A percentile compares a stretch with the other conserved stretches of the same genome.
These are phyloP conservation scores for Arxiozyma slooffiae DNA, from an alignment of 1,139 yeast genomes.

Conservation along the genomic window DNA sequence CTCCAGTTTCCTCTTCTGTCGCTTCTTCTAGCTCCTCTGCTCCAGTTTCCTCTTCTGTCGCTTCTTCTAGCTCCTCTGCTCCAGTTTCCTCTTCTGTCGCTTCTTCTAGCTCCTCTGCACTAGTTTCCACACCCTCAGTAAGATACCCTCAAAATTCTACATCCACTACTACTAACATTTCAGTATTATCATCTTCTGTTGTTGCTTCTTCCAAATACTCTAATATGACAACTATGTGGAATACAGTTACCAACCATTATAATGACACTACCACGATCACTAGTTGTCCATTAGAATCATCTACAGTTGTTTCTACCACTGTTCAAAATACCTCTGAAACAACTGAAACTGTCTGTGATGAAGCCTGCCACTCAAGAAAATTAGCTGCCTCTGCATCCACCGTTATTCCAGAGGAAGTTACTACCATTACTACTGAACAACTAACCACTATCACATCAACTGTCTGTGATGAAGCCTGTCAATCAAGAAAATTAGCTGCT, in stretches of 20 bases:
- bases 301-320: not conserved
- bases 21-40: no score
- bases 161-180: conserved; percentile 16
- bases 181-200: not conserved
- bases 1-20: not conserved
- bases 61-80: conserved; percentile 16
- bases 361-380: conserved; percentile 3
- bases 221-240: conserved; percentile 5
- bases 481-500: conserved; percentile 4
- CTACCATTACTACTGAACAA: not conserved
- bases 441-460: conserved; percentile 32
- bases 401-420: not conserved
- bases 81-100: conserved; percentile 4
- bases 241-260: conserved; percentile 3
- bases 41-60: no score
- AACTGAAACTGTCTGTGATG: conserved; percentile 3
- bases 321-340: conserved; percentile 1
- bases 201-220: conserved; percentile 6
- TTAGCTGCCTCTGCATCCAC: conserved; percentile 1
- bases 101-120: conserved; percentile 1
- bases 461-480: conserved; percentile 3
- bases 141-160: conserved; percentile 8
- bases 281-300: conserved; percentile 4
- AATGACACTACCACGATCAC: conserved; percentile 2
- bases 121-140: not conserved